phyloP scores from a whole-genome alignment of 768 basidiomycete genomes.

The Leccinum variicolor region DNA sequence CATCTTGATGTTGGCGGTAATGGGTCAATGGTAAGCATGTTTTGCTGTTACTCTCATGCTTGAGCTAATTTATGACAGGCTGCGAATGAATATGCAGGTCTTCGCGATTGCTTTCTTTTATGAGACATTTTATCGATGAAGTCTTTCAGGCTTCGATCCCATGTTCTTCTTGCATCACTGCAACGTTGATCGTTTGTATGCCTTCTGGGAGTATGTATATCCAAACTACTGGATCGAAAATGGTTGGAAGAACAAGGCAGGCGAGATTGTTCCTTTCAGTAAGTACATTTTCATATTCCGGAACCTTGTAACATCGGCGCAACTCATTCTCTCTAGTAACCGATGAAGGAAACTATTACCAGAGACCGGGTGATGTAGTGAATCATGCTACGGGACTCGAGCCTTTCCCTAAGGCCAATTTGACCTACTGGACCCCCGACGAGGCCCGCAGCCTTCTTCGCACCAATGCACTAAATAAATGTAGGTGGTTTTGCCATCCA shows the following conservation, averaged over 20 bases:
- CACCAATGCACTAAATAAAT: background rate
- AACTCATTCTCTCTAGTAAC: background rate
- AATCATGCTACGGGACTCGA: background rate
- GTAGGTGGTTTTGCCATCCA: background rate
- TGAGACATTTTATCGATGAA: background rate
- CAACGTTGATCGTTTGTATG: slow-evolving; percentile 18
- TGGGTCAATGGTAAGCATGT: slow-evolving; percentile 13
- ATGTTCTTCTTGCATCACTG: slow-evolving; percentile 19
- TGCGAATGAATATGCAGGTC: slow-evolving; percentile 21
- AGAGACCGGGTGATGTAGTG: background rate
- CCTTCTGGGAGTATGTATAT: slow-evolving; percentile 23
- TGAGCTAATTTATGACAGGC: slow-evolving; percentile 4
- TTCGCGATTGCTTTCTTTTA: background rate
- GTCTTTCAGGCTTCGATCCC: slow-evolving; percentile 12
- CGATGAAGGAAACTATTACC: background rate
- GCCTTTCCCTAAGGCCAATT: slow-evolving; percentile 12
- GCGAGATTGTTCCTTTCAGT: slow-evolving; percentile 7
- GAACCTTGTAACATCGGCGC: background rate
- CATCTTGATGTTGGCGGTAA: slow-evolving; percentile 16
- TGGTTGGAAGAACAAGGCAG: slow-evolving; percentile 10
- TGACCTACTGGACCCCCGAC: slow-evolving; percentile 16
- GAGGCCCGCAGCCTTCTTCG: slow-evolving; percentile 1
- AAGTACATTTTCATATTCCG: background rate
- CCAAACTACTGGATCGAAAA: slow-evolving; percentile 13
- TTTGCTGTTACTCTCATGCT: background rate